Base-by-base conservation (phyloP, 306 rosid genomes). In the Vicia faba region DNA sequence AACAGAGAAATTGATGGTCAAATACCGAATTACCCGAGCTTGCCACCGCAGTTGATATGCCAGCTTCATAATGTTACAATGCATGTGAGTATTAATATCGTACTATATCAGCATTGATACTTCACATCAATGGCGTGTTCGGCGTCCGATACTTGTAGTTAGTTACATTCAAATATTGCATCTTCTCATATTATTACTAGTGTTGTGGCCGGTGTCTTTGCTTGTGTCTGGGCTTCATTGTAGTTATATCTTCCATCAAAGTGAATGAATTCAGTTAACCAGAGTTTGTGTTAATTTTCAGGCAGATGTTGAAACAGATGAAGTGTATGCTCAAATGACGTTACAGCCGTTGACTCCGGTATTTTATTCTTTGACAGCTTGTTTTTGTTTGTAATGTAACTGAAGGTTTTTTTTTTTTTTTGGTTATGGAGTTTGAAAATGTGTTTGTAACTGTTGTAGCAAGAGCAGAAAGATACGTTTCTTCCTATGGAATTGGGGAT, bases 231-330 rank as follows among this genome's bases (percentile, higher is more conserved):
- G 5, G 36, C 15, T 60, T 61, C 40, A 33, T 23, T 56, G 68
- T 36, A 11, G 60, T 71, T 66, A 40, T 13, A 43, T 43, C 49
- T 43, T 40, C 29, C 39, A 11, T 43, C 5, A n/a, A 40, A 62
- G 71, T 45, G 36, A 31, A 8, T 8, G 23, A 46, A 29, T 25
- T 16, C 48, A 75, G 64, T 45, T 38, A 36, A 28, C 75, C 54
- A 46, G 61, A 59, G 66, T 46, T 19, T 78, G 56, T 64, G 5
- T 73, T 76, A 29, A 57, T 55, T 86, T 89, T 79, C 92, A 89
- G 96, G 96, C 96, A 64, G 96, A 89, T 81, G 84, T 86, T 64
- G 96, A 89, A 73, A 89, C 96, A 4, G 96, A 89, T 78, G 96
- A 89, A 84, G 96, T 89, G 14, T 89, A 89, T 77, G 92, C 96